phyloP scores from a whole-genome alignment of 306 rosid species.

The Glycine soja region DNA sequence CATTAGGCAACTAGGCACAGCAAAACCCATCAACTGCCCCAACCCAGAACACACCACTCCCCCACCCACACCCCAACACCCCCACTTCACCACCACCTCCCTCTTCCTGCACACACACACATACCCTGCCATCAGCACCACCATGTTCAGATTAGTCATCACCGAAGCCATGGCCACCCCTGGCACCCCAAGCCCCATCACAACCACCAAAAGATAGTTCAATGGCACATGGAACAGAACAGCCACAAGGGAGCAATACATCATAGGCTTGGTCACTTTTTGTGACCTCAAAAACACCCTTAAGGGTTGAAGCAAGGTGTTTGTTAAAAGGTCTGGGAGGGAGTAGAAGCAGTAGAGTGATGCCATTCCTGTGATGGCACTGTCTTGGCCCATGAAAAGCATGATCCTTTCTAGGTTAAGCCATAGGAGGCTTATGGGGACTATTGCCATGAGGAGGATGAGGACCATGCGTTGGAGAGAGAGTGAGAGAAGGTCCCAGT shows the following conservation, averaged over 20 bases:
- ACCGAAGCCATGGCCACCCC: slow-evolving; percentile 96
- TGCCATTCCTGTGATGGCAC: slow-evolving; percentile 70
- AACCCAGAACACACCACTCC: slow-evolving; percentile 57
- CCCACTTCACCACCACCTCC: slow-evolving; percentile 56
- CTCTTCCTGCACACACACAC: slow-evolving; percentile 57
- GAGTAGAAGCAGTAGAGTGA: slow-evolving; percentile 76
- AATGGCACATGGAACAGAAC: slow-evolving; percentile 78
- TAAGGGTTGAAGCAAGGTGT: slow-evolving; percentile 77
- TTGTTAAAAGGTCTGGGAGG: slow-evolving; percentile 81
- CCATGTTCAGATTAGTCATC: slow-evolving; percentile 81
- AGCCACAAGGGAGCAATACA: slow-evolving; percentile 84
- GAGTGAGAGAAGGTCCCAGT: slow-evolving; percentile 73
- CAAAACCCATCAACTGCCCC: slow-evolving; percentile 67
- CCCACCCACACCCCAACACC: slow-evolving; percentile 35
- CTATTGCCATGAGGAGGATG: slow-evolving; percentile 66
- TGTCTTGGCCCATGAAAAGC: slow-evolving; percentile 83
- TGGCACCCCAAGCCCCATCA: slow-evolving; percentile 65
- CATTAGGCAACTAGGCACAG: slow-evolving; percentile 89
- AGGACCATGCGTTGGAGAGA: slow-evolving; percentile 88
- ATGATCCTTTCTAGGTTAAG: slow-evolving; percentile 73
- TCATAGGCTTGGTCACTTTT: slow-evolving; percentile 82
- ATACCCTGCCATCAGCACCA: slow-evolving; percentile 72
- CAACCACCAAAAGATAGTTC: slow-evolving; percentile 61
- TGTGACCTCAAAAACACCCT: slow-evolving; percentile 80
- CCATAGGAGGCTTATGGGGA: slow-evolving; percentile 85